Evolutionary conservation across 352 stramenopile genomes (phyloP), one percentile per base, ranked within the genome.

Genomic region (Globisporangium cylindrosporum): DNA sequence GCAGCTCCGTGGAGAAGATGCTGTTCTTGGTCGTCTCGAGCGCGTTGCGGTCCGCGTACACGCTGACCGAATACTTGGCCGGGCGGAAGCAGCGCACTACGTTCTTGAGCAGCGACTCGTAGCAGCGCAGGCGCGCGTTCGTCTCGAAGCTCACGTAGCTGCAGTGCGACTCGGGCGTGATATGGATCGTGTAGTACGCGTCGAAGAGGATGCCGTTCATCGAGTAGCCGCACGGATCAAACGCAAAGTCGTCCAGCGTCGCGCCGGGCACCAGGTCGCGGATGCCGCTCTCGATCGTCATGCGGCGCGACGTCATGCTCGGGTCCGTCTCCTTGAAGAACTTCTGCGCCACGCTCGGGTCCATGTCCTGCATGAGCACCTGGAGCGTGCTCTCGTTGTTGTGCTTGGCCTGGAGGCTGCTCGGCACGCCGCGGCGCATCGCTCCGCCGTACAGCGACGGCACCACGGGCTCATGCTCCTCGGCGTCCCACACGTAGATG

Each of bases 151-250:
- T 98, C 54, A 97, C 97, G 79, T 98, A 99, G 79, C 84, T 97
- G 75, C 94, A 99, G 63, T 98, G 86, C 66, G 84, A 90, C 81
- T 99, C 97, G 10, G 98, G 98, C 59, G 98, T 99, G 73, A 96
- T 93, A 82, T 99, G 98, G 73, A 99, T 99, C 55, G 98, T 99
- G 70, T 97, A 99, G 86, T 99, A 99, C 8, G 95, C 97, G 63
- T 97, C 92, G 67, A 98, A 98, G 15, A 98, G 77, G 70, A 99
- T 98, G 67, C 96, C 97, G 88, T 99, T 99, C 97, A 99, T 99
- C 54, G 90, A 97, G 82, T 97, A 97, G 24, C 98, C 98, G 80
- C 98, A 99, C 24, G 98, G 98, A 67, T 99, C 96, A 83, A 99
- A 99, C 25, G 98, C 93, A 66, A 96, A 97, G 64, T 97, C 93